A percentile compares a stretch with the other conserved stretches of the same genome.
Evolutionary conservation across 1,139 yeast genomes (phyloP).

Genomic region (Williopsis jadinii): DNA sequence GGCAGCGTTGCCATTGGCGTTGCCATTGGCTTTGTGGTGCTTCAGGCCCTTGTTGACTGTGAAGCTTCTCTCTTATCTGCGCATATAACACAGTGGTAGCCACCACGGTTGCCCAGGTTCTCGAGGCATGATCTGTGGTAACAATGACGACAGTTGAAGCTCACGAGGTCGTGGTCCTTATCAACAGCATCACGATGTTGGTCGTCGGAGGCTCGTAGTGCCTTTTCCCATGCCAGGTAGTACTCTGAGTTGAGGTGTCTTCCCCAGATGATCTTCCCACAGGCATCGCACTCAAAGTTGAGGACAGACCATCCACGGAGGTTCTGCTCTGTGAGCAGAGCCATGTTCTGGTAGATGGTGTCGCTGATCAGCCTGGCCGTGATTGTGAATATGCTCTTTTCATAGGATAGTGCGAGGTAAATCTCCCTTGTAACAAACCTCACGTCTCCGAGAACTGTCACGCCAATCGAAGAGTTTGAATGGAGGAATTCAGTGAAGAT

Average conservation of each 20-base stretch:
- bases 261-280: conserved; percentile 65
- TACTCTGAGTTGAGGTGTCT: conserved; percentile 38
- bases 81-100: conserved; percentile 20
- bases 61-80: background rate
- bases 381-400: conserved; percentile 48
- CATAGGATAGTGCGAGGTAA: conserved; percentile 58
- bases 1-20: too few species aligned
- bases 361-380: conserved; percentile 47
- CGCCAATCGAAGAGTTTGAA: conserved; percentile 18
- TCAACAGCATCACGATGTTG: background rate
- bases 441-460: conserved; percentile 51
- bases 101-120: conserved; percentile 29
- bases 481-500: conserved; percentile 46
- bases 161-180: conserved; percentile 28
- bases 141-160: conserved; percentile 54
- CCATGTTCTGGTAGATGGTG: conserved; percentile 42
- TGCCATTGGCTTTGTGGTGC: too few species aligned
- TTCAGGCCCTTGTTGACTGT: too few species aligned
- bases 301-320: conserved; percentile 55
- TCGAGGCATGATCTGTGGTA: conserved; percentile 58
- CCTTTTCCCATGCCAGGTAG: conserved; percentile 36
- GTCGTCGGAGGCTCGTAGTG: background rate
- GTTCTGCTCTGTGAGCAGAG: conserved; percentile 32
- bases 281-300: conserved; percentile 54
- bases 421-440: conserved; percentile 55